These are phyloP conservation scores for Trichocladium uniseriatum DNA, from an alignment of 495 filamentous ascomycete species.

Conservation along the genomic window DNA sequence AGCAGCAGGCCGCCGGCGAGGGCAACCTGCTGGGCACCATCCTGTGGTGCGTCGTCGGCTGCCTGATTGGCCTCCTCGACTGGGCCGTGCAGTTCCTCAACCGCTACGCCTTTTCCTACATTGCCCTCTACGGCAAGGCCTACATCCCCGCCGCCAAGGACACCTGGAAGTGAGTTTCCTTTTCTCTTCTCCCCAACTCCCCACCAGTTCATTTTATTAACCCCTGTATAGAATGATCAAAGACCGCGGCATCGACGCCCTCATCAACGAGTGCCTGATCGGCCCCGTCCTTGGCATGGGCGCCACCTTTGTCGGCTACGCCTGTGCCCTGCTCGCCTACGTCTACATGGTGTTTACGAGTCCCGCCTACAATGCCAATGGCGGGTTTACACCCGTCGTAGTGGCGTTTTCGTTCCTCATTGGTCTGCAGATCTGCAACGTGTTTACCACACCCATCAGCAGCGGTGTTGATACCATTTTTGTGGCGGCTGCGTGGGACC, in stretches of 20 bases:
- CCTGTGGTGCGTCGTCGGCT: conserved; percentile 61
- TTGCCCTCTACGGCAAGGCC: conserved; percentile 81
- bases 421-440: conserved; percentile 77
- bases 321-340: conserved; percentile 72
- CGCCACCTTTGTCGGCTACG: conserved; percentile 70
- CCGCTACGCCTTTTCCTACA: conserved; percentile 83
- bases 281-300: conserved; percentile 87
- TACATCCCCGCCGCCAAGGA: conserved; percentile 81
- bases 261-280: conserved; percentile 85
- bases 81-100: conserved; percentile 77
- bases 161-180: conserved; percentile 54
- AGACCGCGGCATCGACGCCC: conserved; percentile 79
- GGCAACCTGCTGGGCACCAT: conserved; percentile 63
- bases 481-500: conserved; percentile 81
- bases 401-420: conserved; percentile 79
- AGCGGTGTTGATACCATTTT: conserved; percentile 74
- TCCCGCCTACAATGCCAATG: conserved; percentile 64
- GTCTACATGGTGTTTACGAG: conserved; percentile 68
- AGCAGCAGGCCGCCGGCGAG: conserved; percentile 49
- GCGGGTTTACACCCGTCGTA: conserved; percentile 53
- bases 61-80: conserved; percentile 67
- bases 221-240: conserved; percentile 57
- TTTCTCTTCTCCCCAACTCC: not conserved
- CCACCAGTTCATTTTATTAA: no score
- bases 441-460: conserved; percentile 75